Evolutionary conservation across 2,329 filamentous ascomycete species (phyloP), one percentile per base, ranked within the genome.

Genomic region (Botryotinia narcissicola): DNA sequence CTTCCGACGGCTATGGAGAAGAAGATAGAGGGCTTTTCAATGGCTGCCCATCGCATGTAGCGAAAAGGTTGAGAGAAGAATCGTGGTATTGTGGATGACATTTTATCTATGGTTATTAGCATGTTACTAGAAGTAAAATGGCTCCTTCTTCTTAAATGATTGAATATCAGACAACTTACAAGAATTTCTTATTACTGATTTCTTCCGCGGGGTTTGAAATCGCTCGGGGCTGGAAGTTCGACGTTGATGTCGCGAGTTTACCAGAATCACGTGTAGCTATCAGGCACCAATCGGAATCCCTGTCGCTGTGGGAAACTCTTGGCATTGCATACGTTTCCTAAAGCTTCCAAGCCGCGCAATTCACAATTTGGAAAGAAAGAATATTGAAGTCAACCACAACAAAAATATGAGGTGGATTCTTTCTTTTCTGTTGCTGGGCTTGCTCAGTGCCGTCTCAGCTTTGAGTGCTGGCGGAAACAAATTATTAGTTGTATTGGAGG

Each of bases 21-120:
- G 87, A 98, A 97, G 85, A 94, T 92, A 74, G 94, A 94, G 70
- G 96, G 96, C 83, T 92, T 93, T 84, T 96, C 92, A 84, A 94
- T 91, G 69, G 93, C 88, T 71, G 94, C 91, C 94, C 95, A 98
- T 84, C 91, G 91, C 80, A 93, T 84, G 90, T 97, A 98, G 80
- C 90, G 90, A 82, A 97, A 81, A 77, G 96, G 96, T 74, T 89
- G 87, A 78, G 90, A 88, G 90, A 92, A 98, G 92, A 99, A 98
- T 80, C 87, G 87, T 79, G 94, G 92, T 72, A 88, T 86, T 75
- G 87, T 79, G 80, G 84, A 80, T 76, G 89, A 87, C 91, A 94
- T 94, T 76, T 77, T 85, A 82, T 76, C 81, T 81, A 75, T 29
- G 70, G 22, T 51, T 54, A 40, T 76, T 75, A 78, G 75, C 37